Base-by-base conservation (phyloP, 495 filamentous ascomycete species). In the Chaetomidium leptoderma region DNA sequence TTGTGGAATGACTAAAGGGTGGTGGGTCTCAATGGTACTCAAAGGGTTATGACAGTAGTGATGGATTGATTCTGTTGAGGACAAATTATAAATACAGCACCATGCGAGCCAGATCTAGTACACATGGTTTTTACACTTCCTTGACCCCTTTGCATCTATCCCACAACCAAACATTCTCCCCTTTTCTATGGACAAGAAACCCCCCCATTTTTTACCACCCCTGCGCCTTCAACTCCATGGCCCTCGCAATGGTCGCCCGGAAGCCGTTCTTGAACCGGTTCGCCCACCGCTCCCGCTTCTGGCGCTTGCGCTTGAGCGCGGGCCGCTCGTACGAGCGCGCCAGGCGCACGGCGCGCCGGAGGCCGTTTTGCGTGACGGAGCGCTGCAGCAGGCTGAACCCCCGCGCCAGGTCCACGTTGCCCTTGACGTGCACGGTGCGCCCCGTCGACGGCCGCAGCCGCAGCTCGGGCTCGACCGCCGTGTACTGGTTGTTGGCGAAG, bases 241-340 rank as follows among this genome's bases (percentile, higher is more conserved):
- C 86, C 67, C 85, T 77, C 32, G 51, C 57, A 23, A 87, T 74
- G 36, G 82, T 78, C 17, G 76, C 77, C 65, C 70, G 76, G 67
- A 92, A 90, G 14, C 82, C 85, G 26, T 68, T 67, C 75, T 78
- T 81, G 68, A 92, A 92, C 55, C 80, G 76, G 70, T 37, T 71
- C 70, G 78, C 74, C 82, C 86, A 90, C 58, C 89, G 78, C 74
- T 86, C 74, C 37, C 79, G 82, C 72, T 72, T 73, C 59, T 87
- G 65, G 63, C 88, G 78, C 80, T 91, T 92, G 68, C 84, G 76
- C 79, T 89, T 89, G 69, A 88, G 66, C 4, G 86, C 87, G 3
- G 81, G 78, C 46, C 87, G 72, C 75, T 92, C 89, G 68, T 92
- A 84, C 58, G 81, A 87, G 56, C 76, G 69, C 71, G 91, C 86